These are phyloP conservation scores for Begonia fuchsioides DNA, from an alignment of 306 rosid genomes.

Conservation along the genomic window DNA sequence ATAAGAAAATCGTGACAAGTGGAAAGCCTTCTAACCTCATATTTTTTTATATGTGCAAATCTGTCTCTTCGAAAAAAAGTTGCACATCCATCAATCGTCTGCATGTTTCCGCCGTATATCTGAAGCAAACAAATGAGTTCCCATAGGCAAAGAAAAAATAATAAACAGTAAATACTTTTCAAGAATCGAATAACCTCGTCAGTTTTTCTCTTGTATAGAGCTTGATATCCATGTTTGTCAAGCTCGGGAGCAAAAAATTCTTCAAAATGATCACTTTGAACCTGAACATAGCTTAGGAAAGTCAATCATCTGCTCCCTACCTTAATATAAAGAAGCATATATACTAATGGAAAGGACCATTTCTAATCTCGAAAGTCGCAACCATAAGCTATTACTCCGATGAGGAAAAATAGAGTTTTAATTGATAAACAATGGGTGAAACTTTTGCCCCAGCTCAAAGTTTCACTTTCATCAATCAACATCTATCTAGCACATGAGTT, in stretches of 20 bases:
- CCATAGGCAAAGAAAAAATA: constrained; percentile 3
- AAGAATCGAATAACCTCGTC: constrained; percentile 44
- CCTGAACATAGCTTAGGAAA: constrained; percentile 26
- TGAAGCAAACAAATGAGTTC: constrained; percentile 13
- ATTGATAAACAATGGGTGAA: too few relatives aligned
- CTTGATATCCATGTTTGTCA: constrained; percentile 85
- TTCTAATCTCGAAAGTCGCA: too few relatives aligned
- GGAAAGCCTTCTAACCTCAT: constrained; percentile 50
- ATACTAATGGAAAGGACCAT: too few relatives aligned
- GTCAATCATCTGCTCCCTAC: too few relatives aligned
- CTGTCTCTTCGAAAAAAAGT: constrained; percentile 97
- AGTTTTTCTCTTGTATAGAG: constrained; percentile 80
- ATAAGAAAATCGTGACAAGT: constrained; percentile 1
- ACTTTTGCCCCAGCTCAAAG: too few relatives aligned
- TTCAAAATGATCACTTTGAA: constrained; percentile 82
- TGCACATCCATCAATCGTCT: constrained; percentile 87
- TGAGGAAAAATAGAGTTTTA: too few relatives aligned
- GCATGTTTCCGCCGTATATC: constrained; percentile 43
- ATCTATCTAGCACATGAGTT: too few relatives aligned
- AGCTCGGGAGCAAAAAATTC: constrained; percentile 86
- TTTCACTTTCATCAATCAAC: too few relatives aligned
- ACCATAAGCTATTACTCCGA: too few relatives aligned
- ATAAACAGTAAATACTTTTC: constrained; percentile 1
- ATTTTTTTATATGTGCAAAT: constrained; percentile 89
- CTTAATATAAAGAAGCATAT: too few relatives aligned